A percentile compares a stretch with the other conserved stretches of the same genome.
Conservation (phyloP, 2,329 filamentous ascomycete species). For the Gremmenia infestans region DNA sequence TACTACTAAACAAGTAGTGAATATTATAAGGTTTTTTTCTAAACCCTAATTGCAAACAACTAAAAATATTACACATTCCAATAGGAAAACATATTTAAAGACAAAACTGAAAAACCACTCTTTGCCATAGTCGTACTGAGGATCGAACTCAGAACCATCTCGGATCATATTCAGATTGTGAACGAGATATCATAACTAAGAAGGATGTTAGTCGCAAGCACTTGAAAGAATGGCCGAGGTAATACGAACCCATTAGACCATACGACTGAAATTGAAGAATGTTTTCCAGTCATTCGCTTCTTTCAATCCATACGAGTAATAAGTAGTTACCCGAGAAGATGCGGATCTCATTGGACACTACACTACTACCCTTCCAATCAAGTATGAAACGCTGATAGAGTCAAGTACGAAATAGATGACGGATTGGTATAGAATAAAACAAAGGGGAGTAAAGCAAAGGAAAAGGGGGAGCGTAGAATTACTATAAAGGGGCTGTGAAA, state of each 20-base stretch:
- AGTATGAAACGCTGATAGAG: neutral
- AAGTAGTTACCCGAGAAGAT: neutral
- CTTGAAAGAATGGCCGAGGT: no score
- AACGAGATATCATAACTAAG: constrained; percentile 31
- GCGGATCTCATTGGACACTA: neutral
- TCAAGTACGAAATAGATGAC: neutral
- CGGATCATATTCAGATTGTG: constrained; percentile 27
- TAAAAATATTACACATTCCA: no score
- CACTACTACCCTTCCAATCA: neutral
- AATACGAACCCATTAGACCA: constrained; percentile 27
- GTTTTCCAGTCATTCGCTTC: no score
- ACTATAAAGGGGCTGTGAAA: neutral
- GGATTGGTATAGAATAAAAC: neutral
- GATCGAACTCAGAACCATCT: constrained; percentile 33
- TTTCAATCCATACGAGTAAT: neutral
- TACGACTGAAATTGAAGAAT: constrained; percentile 12
- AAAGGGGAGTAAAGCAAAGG: neutral
- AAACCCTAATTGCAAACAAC: no score
- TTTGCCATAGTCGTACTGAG: constrained; percentile 23
- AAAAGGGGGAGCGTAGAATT: neutral
- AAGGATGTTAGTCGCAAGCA: no score
- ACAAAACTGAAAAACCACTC: no score
- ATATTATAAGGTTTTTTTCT: no score
- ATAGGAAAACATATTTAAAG: no score
- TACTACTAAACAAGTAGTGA: no score